Evolutionary conservation across 1,284 basidiomycete genomes (phyloP).

Genomic region (Ceratobasidium papillatum): DNA sequence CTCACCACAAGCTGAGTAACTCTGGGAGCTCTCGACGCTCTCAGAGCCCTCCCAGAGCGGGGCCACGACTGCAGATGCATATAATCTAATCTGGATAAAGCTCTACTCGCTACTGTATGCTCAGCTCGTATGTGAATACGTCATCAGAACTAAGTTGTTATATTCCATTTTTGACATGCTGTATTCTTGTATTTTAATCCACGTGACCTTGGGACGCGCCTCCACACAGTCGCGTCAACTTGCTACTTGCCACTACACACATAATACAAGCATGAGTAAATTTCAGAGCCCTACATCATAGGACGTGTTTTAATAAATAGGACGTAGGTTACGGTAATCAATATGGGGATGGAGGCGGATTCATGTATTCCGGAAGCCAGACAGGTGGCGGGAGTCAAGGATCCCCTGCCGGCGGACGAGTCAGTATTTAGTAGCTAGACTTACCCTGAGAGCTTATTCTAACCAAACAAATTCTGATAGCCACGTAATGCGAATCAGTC

Average conservation of each 20-base stretch:
- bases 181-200: slow-evolving; percentile 20
- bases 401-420: slow-evolving; percentile 30
- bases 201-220: slow-evolving; percentile 29
- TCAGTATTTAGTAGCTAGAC: background rate
- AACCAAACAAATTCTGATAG: slow-evolving; percentile 1
- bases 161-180: background rate
- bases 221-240: slow-evolving; percentile 13
- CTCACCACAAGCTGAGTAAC: too few species aligned
- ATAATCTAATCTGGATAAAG: too few species aligned
- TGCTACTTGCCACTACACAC: background rate
- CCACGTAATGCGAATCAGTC: slow-evolving; percentile 57
- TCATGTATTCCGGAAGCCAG: slow-evolving; percentile 32
- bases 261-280: slow-evolving; percentile 26
- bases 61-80: too few species aligned
- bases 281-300: background rate
- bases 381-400: slow-evolving; percentile 35
- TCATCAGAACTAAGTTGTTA: too few species aligned
- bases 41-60: too few species aligned
- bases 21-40: too few species aligned
- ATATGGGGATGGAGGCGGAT: slow-evolving; percentile 37
- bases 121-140: too few species aligned
- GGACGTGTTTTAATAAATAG: background rate
- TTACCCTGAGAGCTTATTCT: background rate
- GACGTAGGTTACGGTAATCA: slow-evolving; percentile 17
- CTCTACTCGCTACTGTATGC: too few species aligned